Evolutionary conservation across 2,329 filamentous ascomycete genomes (phyloP), one percentile per base, ranked within the genome.

Genomic region (Bipolaris victoriae): DNA sequence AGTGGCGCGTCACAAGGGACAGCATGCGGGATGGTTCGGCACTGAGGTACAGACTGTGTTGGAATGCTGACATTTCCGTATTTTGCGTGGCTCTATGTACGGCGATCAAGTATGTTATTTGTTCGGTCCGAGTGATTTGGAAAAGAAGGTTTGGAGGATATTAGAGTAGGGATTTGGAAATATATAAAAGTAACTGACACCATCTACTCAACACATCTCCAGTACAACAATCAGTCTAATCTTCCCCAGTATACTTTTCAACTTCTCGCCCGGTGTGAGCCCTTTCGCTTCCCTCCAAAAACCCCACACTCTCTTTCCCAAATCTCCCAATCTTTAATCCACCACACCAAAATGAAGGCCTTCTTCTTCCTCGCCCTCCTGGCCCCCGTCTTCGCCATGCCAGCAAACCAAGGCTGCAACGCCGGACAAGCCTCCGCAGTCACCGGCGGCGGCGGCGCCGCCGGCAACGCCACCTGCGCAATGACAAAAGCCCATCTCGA

Each of bases 301-400:
- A 31, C n/a, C 11, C 13, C 40, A 35, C n/a, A 43, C 11, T 2
- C 20, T 26, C 24, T 3, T 20, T 7, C 11, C 10, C 40, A 35
- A 26, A 3, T 33, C 11, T 10, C 10, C 35, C 22, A 35, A 4
- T 33, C 11, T 7, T 26, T 26, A 35, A 26, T 2, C 5, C 15
- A 36, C 15, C 20, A 15, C 31, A 16, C 11, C 48, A 58, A 50
- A 5, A 61, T 61, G 58, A 61, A 61, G 52, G 31, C 40, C 9
- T 58, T 61, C 18, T 24, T 40, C 33, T 18, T 61, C 36, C 26
- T 55, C 10, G 37, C 33, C 33, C 40, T 61, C 26, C 10, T 55
- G 5, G 56, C 51, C 5, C 22, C 20, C 13, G 40, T 11, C n/a
- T 10, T 43, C 13, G 40, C 40, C 22, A 11, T 24, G 5, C 40